Conservation (phyloP, 352 stramenopile species). For the Pythium inflatum region DNA sequence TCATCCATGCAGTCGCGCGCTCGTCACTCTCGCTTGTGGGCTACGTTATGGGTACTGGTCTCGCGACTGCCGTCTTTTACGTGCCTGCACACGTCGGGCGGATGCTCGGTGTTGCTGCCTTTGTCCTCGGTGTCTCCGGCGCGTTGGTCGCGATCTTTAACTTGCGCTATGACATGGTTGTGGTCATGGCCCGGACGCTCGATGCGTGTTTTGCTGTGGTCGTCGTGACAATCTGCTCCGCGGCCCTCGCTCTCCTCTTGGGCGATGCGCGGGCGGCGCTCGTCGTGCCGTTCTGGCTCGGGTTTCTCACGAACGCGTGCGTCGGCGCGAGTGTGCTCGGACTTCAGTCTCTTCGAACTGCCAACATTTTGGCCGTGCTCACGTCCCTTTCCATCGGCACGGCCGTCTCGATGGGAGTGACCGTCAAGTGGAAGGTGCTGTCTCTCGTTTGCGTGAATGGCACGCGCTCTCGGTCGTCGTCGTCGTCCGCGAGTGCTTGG, state of each 20-base stretch:
- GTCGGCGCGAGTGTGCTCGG: conserved; percentile 21
- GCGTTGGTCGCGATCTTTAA: conserved; percentile 6
- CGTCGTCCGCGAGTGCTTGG: conserved; percentile 13
- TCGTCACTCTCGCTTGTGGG: background rate
- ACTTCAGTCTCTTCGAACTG: conserved; percentile 5
- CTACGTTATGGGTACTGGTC: background rate
- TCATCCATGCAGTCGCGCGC: background rate
- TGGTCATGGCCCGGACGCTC: conserved; percentile 39
- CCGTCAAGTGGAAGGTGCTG: conserved; percentile 4
- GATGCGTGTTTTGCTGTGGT: conserved; percentile 48
- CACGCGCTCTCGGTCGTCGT: conserved; percentile 2
- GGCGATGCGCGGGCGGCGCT: background rate
- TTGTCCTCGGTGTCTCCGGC: background rate
- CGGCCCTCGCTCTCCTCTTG: background rate
- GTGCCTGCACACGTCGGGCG: conserved; percentile 22
- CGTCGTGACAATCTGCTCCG: background rate
- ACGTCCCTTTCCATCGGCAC: background rate
- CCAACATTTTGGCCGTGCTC: background rate
- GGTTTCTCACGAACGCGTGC: conserved; percentile 12
- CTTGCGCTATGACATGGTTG: conserved; percentile 47
- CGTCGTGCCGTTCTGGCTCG: background rate
- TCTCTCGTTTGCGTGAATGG: conserved; percentile 7
- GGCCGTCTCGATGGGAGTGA: background rate
- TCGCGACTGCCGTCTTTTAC: background rate
- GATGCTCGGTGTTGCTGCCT: background rate